Base-by-base conservation (phyloP, 176 grass and related monocot species). In the Avena atlantica region DNA sequence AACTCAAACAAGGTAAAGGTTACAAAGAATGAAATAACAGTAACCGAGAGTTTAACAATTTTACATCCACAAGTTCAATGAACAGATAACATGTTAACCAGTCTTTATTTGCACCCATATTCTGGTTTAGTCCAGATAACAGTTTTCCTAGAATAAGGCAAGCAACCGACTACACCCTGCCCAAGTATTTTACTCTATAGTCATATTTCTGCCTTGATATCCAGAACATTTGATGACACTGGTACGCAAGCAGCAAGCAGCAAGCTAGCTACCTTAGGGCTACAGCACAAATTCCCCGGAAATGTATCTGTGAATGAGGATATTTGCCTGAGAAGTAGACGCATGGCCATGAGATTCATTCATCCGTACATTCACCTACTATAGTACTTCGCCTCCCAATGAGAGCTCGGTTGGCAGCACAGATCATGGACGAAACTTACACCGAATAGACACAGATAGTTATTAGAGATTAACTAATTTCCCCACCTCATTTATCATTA, bases 81-180 rank as follows among this genome's bases (percentile, higher is more conserved):
- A 57, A 34, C 9, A 20, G 4, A 1, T 13, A 63, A n/a, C 52
- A 58, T 12, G 11, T n/a, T 13, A 34, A 27, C 17, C 9, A n/a
- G 19, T 57, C 27, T 57, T 59, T 59, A 78, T 78, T 57, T 14
- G 36, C 76, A n/a, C 6, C 20, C 31, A 23, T 78, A 58, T 21
- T 78, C 76, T 78, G 55, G 76, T 42, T 42, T 42, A 58, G 29
- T 42, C 55, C 76, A 78, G 8, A 77, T 10, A 34, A 56, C 9
- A 11, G 8, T 31, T 36, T 77, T 34, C 25, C 53, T 8, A 78
- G 31, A 78, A 78, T 59, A 40, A 78, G 17, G 51, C 19, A 40
- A n/a, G 19, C 76, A 40, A 78, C 29, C 25, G 12, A 59, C 10
- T 59, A 59, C 19, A 37, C 53, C 76, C 53, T n/a, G 14, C 23